These are phyloP conservation scores for Boletus fagicola DNA, from an alignment of 768 basidiomycete genomes.

Conservation along the genomic window DNA sequence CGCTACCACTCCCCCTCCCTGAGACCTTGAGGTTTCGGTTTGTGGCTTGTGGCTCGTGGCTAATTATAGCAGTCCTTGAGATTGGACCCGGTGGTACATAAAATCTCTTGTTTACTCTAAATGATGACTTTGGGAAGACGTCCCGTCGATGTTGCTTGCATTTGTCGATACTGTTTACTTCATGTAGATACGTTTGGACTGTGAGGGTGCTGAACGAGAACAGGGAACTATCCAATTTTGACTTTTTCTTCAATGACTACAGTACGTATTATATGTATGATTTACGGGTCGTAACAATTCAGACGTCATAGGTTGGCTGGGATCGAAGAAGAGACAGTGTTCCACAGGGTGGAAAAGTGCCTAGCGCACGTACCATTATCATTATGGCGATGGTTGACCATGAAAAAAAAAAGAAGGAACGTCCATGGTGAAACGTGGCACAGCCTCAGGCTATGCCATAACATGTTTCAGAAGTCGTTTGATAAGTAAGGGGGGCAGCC, in stretches of 20 bases:
- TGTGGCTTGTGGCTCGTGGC: neutral
- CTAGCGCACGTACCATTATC: conserved; percentile 1
- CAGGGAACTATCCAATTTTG: neutral
- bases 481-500: neutral
- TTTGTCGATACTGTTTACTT: neutral
- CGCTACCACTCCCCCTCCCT: conserved; percentile 3
- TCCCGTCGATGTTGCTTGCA: neutral
- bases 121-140: neutral
- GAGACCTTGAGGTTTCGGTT: neutral
- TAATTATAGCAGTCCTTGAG: conserved; percentile 4
- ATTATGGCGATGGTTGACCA: neutral
- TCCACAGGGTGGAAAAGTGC: neutral
- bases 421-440: conserved; percentile 1
- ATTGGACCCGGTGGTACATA: conserved; percentile 8
- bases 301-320: neutral
- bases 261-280: conserved; percentile 1
- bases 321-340: neutral
- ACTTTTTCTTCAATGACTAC: conserved; percentile 3
- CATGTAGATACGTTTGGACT: neutral
- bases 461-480: conserved; percentile 3
- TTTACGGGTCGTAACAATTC: neutral
- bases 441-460: neutral
- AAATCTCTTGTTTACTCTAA: neutral
- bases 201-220: neutral
- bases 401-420: neutral